These are phyloP conservation scores for Schizophyllum amplum DNA, from an alignment of 1,284 basidiomycete species.

Conservation along the genomic window DNA sequence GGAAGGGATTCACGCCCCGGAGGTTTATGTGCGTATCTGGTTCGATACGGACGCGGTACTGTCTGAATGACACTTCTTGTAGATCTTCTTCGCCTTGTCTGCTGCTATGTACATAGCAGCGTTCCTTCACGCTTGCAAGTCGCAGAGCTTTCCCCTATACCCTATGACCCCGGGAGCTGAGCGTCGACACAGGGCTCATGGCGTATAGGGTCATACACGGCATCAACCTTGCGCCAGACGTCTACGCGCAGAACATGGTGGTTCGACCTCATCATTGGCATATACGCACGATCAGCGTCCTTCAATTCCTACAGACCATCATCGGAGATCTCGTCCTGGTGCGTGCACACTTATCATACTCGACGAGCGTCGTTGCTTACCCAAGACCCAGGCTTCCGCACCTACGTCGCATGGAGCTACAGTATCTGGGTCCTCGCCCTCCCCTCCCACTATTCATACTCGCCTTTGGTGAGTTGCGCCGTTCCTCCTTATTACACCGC, in stretches of 20 bases:
- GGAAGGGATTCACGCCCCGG: not conserved
- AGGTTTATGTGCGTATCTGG: not conserved
- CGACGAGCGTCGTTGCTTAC: too few relatives aligned
- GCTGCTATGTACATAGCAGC: not conserved
- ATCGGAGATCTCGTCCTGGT: not conserved
- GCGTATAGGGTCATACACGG: not conserved
- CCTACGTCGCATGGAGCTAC: not conserved
- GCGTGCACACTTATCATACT: too few relatives aligned
- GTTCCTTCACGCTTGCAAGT: not conserved
- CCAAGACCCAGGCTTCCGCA: not conserved
- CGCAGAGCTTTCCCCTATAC: not conserved
- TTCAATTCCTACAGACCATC: not conserved
- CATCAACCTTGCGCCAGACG: not conserved
- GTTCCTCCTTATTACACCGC: too few relatives aligned
- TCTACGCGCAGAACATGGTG: not conserved
- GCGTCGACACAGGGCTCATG: not conserved
- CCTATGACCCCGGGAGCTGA: not conserved
- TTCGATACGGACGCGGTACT: not conserved
- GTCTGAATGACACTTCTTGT: not conserved
- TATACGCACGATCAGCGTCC: not conserved
- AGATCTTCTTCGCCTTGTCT: not conserved
- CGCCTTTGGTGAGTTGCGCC: not conserved
- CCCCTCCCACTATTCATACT: not conserved
- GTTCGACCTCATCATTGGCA: not conserved
- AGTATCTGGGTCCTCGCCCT: not conserved